phyloP scores from a whole-genome alignment of 2,329 filamentous ascomycete species.

The Ascochyta fabae region DNA sequence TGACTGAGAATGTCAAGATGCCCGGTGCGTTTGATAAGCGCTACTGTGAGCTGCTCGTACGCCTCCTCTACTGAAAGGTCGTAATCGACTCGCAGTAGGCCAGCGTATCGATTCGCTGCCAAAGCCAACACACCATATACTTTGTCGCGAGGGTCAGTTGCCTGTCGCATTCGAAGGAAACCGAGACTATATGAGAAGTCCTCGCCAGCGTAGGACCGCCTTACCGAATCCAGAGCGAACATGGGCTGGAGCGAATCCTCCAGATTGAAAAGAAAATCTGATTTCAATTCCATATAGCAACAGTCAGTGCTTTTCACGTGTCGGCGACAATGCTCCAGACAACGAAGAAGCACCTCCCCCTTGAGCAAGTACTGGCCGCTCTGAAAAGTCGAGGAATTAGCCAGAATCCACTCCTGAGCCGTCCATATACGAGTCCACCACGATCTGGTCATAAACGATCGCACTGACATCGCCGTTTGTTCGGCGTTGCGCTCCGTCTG shows the following conservation, averaged over 20 bases:
- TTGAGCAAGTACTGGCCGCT: slow-evolving; percentile 2
- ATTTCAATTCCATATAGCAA: slow-evolving; percentile 6
- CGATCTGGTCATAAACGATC: slow-evolving; percentile 1
- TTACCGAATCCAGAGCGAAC: slow-evolving; percentile 2
- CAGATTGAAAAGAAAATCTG: slow-evolving; percentile 10
- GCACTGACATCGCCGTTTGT: slow-evolving; percentile 6
- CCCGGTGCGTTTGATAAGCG: slow-evolving; percentile 4
- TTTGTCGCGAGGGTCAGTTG: slow-evolving; percentile 10
- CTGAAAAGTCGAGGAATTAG: neutral
- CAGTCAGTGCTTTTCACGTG: slow-evolving; percentile 7
- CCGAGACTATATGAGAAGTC: slow-evolving; percentile 11
- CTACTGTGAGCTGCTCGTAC: slow-evolving; percentile 6
- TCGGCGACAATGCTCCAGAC: neutral
- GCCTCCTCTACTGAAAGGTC: neutral
- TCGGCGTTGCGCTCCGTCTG: neutral
- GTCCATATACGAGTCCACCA: slow-evolving; percentile 14
- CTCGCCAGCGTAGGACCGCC: neutral
- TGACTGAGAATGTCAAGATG: slow-evolving; percentile 8
- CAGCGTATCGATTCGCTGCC: neutral
- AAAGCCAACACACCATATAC: slow-evolving; percentile 6
- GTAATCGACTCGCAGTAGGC: slow-evolving; percentile 7
- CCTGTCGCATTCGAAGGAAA: slow-evolving; percentile 3
- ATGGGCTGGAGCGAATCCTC: slow-evolving; percentile 8
- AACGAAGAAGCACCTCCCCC: slow-evolving; percentile 3
- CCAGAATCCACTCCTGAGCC: slow-evolving; percentile 14